A percentile compares a stretch with the other conserved stretches of the same genome.
These are phyloP conservation scores for Gossypium australe DNA, from an alignment of 345 rosid genomes.

Conservation along the genomic window DNA sequence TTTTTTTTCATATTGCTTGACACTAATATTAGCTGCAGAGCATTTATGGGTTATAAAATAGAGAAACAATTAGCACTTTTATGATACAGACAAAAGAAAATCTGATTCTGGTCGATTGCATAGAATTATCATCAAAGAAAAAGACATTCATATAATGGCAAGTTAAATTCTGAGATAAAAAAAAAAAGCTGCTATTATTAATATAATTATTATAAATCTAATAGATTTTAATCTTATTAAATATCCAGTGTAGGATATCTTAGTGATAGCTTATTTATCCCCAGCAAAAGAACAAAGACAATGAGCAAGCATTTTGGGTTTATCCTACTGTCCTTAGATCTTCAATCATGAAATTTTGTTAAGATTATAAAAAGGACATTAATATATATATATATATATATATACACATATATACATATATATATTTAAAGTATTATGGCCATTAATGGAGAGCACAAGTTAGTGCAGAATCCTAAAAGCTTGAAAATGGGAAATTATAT, in stretches of 20 bases:
- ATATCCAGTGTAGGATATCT: slow-evolving; percentile 9
- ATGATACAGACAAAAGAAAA: slow-evolving; percentile 30
- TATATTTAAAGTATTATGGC: slow-evolving; percentile 7
- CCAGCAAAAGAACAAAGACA: slow-evolving; percentile 16
- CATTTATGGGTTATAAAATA: slow-evolving; percentile 20
- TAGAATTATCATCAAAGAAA: slow-evolving; percentile 22
- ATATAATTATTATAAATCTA: not conserved
- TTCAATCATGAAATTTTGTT: slow-evolving; percentile 15
- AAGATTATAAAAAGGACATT: not conserved
- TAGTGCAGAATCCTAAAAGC: slow-evolving; percentile 23
- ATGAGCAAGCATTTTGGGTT: slow-evolving; percentile 21
- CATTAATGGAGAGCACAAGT: slow-evolving; percentile 29
- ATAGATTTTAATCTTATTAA: slow-evolving; percentile 1
- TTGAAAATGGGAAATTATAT: not conserved
- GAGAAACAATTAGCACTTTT: slow-evolving; percentile 20
- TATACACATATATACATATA: no score
- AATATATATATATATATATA: not conserved
- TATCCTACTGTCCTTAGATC: slow-evolving; percentile 21
- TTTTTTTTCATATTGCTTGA: not conserved
- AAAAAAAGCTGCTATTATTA: not conserved
- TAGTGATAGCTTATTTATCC: slow-evolving; percentile 5
- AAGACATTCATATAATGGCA: slow-evolving; percentile 21
- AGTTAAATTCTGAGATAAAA: not conserved
- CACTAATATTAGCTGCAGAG: slow-evolving; percentile 18
- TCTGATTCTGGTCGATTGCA: slow-evolving; percentile 25